These are phyloP conservation scores for Thamnidium elegans DNA, from an alignment of 192 early-diverging fungal species.

Conservation along the genomic window DNA sequence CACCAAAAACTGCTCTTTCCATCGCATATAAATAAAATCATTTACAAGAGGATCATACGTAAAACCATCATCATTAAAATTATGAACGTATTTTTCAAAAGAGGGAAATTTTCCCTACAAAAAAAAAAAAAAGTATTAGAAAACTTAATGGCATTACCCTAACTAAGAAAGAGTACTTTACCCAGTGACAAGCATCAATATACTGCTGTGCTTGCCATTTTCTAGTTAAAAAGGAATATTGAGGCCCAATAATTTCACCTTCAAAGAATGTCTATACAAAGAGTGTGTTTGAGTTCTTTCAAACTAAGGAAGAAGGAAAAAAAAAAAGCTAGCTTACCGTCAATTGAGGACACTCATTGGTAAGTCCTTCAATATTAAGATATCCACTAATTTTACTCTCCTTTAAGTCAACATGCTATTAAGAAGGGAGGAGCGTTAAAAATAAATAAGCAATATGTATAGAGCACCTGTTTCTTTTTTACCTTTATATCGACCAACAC, in stretches of 20 bases:
- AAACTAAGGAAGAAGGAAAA: background rate
- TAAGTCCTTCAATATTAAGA: slow-evolving; percentile 79
- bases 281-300: background rate
- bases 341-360: slow-evolving; percentile 73
- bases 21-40: slow-evolving; percentile 83
- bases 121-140: background rate
- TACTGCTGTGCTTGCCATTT: slow-evolving; percentile 82
- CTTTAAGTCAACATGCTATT: slow-evolving; percentile 64
- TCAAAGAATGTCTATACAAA: slow-evolving; percentile 71
- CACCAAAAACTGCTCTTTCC: slow-evolving; percentile 91
- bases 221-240: slow-evolving; percentile 72
- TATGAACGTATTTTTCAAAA: slow-evolving; percentile 47
- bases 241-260: slow-evolving; percentile 81
- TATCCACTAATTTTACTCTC: slow-evolving; percentile 77
- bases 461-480: background rate
- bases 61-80: slow-evolving; percentile 44
- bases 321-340: slow-evolving; percentile 36
- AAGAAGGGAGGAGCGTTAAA: background rate
- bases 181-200: slow-evolving; percentile 78
- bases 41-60: slow-evolving; percentile 45
- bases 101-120: slow-evolving; percentile 47
- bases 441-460: no score
- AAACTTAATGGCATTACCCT: no score
- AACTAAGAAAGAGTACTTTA: no score
- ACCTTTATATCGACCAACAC: slow-evolving; percentile 76